Evolutionary conservation across 768 basidiomycete species (phyloP).

Genomic region (Fomitopsis pulvina): DNA sequence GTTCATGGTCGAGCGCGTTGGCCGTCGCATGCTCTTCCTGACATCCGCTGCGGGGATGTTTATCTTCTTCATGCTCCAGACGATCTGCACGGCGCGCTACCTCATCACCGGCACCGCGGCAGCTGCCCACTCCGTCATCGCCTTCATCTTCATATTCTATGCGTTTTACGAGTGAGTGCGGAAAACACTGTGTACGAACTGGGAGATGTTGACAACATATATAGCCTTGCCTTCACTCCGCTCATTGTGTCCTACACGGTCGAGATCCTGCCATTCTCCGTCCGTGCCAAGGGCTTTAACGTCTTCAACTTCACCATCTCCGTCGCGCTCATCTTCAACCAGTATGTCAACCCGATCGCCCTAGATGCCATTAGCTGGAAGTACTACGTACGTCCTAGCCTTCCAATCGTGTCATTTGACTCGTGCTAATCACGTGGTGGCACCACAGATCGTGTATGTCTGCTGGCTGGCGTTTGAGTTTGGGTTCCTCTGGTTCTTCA

Average conservation of each 20-base stretch:
- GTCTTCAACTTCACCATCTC: constrained; percentile 78
- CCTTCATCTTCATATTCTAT: constrained; percentile 81
- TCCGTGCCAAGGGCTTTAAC: constrained; percentile 85
- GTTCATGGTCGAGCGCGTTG: constrained; percentile 55
- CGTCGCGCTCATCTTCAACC: constrained; percentile 80
- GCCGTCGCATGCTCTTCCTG: constrained; percentile 68
- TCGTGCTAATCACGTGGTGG: background rate
- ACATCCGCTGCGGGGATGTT: constrained; percentile 52
- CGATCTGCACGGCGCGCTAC: constrained; percentile 56
- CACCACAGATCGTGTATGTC: constrained; percentile 56
- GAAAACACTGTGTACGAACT: background rate
- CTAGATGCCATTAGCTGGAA: constrained; percentile 61
- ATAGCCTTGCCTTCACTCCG: constrained; percentile 72
- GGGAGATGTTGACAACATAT: background rate
- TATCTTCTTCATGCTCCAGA: constrained; percentile 63
- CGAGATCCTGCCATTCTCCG: constrained; percentile 77
- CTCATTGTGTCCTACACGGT: constrained; percentile 84
- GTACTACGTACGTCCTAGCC: constrained; percentile 51
- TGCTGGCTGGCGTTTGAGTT: constrained; percentile 64
- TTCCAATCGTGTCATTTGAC: background rate
- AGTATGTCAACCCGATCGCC: constrained; percentile 82
- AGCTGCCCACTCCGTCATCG: constrained; percentile 69
- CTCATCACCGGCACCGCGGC: constrained; percentile 30
- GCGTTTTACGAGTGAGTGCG: constrained; percentile 60
- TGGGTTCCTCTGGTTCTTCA: constrained; percentile 58